Base-by-base conservation (phyloP, 208 protist species). In the Zelonia costaricensis region DNA sequence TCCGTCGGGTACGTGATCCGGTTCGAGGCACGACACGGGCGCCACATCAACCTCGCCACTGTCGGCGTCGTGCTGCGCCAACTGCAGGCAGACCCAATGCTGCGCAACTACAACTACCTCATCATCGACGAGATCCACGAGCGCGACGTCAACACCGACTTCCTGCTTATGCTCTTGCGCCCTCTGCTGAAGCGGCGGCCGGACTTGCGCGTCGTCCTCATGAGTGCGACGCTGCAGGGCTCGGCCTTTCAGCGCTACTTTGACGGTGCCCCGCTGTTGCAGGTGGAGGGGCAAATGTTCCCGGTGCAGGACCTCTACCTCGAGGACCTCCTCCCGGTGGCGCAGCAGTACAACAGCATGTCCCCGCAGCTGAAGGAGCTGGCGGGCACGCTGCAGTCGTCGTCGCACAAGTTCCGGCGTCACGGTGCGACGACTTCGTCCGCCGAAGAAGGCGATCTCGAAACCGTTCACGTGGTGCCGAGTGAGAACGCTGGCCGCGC, bases 91-190 rank as follows among this genome's bases (percentile, higher is more conserved):
- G 86, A 98, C 46, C 73, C 92, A 10, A 31, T 69, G 13, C 68
- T 99, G 33, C 52, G 57, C 15, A 91, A 97, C 51, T 98, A 99
- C 77, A 91, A 84, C 39, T 83, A 98, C 48, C 78, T 99, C 60
- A 98, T 99, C 61, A 92, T 99, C 27, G 99, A 99, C 86, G 99
- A 99, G 80, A 99, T 99, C 5, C 99, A 99, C 78, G 99, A 99
- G 78, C 81, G 99, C 16, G 99, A 99, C 44, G 94, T 99, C 38
- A 81, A 98, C 75, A 99, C 98, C 0, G 99, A 99, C 76, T 98
- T 99, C 47, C 74, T 99, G 0, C 97, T 99, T 54, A 94, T 98
- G n/a, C 70, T 99, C n/a, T 69, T 99, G 42, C 95, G 98, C 74
- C 82, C 91, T 16, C 52, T 97, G 23, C 27, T 92, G 4, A 15